Conservation (phyloP, 176 grass and related monocot genomes). For the Carex kokanica region DNA sequence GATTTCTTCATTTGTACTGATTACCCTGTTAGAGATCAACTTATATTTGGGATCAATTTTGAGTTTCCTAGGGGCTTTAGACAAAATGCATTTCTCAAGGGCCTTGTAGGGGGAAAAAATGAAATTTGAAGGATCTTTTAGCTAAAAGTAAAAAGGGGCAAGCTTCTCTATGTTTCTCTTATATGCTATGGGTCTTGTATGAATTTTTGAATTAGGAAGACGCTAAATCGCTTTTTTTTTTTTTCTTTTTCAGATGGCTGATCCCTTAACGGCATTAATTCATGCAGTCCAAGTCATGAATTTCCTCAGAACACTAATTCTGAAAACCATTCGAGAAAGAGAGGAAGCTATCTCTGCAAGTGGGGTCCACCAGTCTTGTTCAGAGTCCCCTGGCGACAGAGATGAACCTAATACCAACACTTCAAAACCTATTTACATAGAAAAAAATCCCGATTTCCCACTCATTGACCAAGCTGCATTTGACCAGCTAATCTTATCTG, state of each 20-base stretch:
- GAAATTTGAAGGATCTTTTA: not conserved
- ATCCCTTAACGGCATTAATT: constrained; percentile 88
- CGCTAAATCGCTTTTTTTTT: constrained; percentile 3
- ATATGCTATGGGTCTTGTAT: no score
- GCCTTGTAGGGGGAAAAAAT: not conserved
- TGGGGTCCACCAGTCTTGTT: constrained; percentile 38
- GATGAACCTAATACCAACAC: constrained; percentile 29
- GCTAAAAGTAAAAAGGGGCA: not conserved
- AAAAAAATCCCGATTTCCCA: constrained; percentile 27
- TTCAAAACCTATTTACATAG: constrained; percentile 14
- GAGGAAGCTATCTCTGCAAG: constrained; percentile 31
- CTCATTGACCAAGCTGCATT: constrained; percentile 45
- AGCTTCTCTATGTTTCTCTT: not conserved
- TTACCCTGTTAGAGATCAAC: not conserved
- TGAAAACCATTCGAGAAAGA: constrained; percentile 71
- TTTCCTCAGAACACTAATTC: constrained; percentile 76
- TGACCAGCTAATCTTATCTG: constrained; percentile 40
- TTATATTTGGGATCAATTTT: not conserved
- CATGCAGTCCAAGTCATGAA: constrained; percentile 97
- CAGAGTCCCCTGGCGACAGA: constrained; percentile 50
- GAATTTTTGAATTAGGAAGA: not conserved
- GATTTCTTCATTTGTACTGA: not conserved
- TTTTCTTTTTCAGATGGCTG: constrained; percentile 73
- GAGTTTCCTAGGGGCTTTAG: not conserved
- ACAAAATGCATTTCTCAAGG: not conserved